These are phyloP conservation scores for Serendipita sp. DNA, from an alignment of 768 basidiomycete genomes.

Conservation along the genomic window DNA sequence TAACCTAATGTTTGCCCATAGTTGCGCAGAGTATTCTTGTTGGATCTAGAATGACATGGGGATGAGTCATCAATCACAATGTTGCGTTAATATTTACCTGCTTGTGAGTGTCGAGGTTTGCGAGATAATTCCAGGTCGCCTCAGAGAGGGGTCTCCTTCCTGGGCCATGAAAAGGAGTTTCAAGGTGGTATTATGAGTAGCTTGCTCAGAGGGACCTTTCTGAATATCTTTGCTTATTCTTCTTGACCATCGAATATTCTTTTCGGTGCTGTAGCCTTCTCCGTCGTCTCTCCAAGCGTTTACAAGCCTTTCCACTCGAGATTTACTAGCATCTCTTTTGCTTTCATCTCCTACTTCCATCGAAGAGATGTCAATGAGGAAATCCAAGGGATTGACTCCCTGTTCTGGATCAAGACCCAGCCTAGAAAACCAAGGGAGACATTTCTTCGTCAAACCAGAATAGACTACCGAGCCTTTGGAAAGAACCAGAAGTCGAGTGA, in stretches of 20 bases:
- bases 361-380: conserved; percentile 24
- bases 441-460: conserved; percentile 19
- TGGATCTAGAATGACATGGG: background rate
- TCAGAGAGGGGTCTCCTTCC: background rate
- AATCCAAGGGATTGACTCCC: conserved; percentile 30
- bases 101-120: conserved; percentile 11
- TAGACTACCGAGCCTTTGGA: conserved; percentile 28
- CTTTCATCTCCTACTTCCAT: conserved; percentile 26
- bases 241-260: background rate
- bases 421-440: conserved; percentile 22
- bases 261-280: background rate
- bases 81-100: background rate
- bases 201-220: background rate
- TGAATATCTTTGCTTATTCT: background rate
- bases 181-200: background rate
- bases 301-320: conserved; percentile 20
- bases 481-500: conserved; percentile 28
- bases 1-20: conserved; percentile 11
- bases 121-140: conserved; percentile 5
- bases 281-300: conserved; percentile 19
- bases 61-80: background rate
- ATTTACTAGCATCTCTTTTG: conserved; percentile 20
- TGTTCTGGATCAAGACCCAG: conserved; percentile 19
- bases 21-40: conserved; percentile 10
- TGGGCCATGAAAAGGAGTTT: background rate